Base-by-base conservation (phyloP, 441 rosid species). In the Manihot esculenta region DNA sequence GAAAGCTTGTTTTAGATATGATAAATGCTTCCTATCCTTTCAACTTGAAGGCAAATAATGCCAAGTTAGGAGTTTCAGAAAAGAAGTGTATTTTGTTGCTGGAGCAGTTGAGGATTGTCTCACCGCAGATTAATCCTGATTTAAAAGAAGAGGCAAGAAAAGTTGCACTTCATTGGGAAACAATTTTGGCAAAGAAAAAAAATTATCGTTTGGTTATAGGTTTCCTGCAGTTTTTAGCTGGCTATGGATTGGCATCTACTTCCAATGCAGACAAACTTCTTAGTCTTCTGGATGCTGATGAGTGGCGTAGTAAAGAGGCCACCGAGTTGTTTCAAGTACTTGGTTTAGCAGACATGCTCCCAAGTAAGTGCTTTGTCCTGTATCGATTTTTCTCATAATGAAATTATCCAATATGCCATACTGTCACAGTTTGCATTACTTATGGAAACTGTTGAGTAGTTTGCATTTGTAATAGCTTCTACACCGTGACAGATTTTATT, bases 191-290 rank as follows among this genome's bases (percentile, higher is more conserved):
- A 30, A 42, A 65, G 55, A 74, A 55, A 6, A 56, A 71, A 56
- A 56, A 59, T 15, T 66, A 69, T 63, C 73, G 63, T 41, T 26
- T 54, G 51, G 75, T 76, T 63, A 73, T 75, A 48, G 38, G 72
- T 56, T 79, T 84, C 74, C 66, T 84, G 72, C 80, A 65, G 66
- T 70, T 81, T 75, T 48, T 84, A 68, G 76, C 77, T 67, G 65
- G 80, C 9, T 84, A 72, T 72, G 69, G 74, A 18, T 69, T 84
- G 69, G 70, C 64, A 13, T 30, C 76, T 24, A 15, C n/a, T 69
- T 81, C 79, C 4, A 50, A 59, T 10, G 50, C 61, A 33, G 77
- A 71, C 23, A 72, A 73, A 64, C 76, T 77, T 45, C 55, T 77
- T 44, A 44, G 66, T 13, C 77, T 77, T 54, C 74, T 79, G 48